Percentiles rank a stretch among this genome's conserved stretches.
Conservation (phyloP, 257 asterid species). For the Solanum rostratum region DNA sequence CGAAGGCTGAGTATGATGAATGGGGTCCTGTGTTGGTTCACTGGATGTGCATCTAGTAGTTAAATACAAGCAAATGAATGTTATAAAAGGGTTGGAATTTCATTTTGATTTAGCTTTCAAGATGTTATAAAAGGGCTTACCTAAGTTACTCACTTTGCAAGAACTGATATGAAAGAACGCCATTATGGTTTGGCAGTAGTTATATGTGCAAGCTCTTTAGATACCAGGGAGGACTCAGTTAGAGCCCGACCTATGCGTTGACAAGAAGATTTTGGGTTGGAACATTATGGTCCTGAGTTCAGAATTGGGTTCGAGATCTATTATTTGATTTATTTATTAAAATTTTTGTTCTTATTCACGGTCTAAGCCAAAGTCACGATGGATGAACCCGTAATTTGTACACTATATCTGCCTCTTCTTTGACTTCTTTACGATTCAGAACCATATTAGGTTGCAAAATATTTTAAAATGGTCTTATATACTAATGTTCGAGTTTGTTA, state of each 20-base stretch:
- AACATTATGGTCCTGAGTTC: not conserved
- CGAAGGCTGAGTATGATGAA: not conserved
- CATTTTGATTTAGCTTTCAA: too few species aligned
- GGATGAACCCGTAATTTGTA: not conserved
- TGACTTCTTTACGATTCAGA: not conserved
- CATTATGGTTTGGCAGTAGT: not conserved
- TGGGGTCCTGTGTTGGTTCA: not conserved
- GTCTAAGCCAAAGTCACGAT: not conserved
- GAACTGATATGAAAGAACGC: not conserved
- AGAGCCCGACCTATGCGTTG: not conserved
- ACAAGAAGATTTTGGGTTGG: not conserved
- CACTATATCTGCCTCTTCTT: not conserved
- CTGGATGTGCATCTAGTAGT: not conserved
- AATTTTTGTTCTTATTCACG: not conserved
- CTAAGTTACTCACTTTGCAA: not conserved
- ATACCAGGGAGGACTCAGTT: not conserved
- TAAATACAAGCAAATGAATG: not conserved
- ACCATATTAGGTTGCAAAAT: not conserved
- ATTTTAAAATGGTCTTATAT: not conserved
- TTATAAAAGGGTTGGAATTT: too few species aligned
- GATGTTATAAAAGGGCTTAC: too few species aligned
- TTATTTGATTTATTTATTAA: not conserved
- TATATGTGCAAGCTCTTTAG: not conserved
- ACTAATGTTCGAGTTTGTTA: not conserved
- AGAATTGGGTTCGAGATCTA: not conserved